These are phyloP conservation scores for Mesembryanthemum crystallinum DNA, from an alignment of 148 eudicot species.

Conservation along the genomic window DNA sequence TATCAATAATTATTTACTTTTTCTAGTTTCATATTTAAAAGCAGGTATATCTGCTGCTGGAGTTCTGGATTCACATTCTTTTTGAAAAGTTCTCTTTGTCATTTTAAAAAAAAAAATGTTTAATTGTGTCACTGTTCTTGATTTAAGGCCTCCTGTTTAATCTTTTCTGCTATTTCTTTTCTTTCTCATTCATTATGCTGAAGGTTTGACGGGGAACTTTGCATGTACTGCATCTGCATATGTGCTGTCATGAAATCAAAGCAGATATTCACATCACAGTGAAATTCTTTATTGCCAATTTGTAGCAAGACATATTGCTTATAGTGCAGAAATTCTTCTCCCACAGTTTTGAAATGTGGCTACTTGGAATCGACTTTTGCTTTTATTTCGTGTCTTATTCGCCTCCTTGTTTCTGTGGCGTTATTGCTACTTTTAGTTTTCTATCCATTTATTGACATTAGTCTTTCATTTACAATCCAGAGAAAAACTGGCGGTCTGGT, in stretches of 20 bases:
- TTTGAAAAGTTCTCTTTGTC: too few species aligned
- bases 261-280: neutral
- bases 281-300: neutral
- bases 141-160: neutral
- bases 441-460: constrained; percentile 24
- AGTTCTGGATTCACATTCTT: too few species aligned
- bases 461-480: constrained; percentile 39
- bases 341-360: neutral
- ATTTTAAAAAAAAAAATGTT: too few species aligned
- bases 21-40: too few species aligned
- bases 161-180: neutral
- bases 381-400: neutral
- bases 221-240: neutral
- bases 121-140: too few species aligned
- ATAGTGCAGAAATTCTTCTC: neutral
- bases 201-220: neutral
- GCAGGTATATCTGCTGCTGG: too few species aligned
- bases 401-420: neutral
- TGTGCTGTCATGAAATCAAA: neutral
- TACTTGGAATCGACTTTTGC: neutral
- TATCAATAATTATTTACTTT: too few species aligned
- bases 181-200: neutral
- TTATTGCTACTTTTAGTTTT: neutral
- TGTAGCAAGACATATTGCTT: neutral
- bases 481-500: constrained; percentile 94